Conservation (phyloP, 2,329 filamentous ascomycete genomes). For the Epichloe elymi region DNA sequence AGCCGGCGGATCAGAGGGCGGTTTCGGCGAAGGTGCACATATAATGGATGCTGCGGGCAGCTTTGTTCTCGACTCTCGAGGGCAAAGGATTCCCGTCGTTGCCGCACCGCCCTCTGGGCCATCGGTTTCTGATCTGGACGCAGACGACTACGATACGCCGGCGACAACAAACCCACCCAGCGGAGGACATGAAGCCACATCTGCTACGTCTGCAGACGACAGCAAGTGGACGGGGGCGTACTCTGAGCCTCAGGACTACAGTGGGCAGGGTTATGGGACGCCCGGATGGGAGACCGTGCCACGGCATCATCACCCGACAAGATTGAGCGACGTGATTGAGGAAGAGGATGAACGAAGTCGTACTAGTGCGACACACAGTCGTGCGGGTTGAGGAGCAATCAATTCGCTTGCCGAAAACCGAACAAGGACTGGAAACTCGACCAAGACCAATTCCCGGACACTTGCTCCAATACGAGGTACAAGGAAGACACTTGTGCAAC, state of each 20-base stretch:
- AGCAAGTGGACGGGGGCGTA: conserved; percentile 30
- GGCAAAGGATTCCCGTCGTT: conserved; percentile 43
- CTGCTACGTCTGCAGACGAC: conserved; percentile 15
- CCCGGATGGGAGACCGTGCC: conserved; percentile 66
- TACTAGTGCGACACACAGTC: conserved; percentile 56
- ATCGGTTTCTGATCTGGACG: conserved; percentile 35
- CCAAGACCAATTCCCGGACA: no score
- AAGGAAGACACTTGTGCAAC: no score
- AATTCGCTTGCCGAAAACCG: no score
- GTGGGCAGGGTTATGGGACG: conserved; percentile 50
- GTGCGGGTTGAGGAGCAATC: conserved; percentile 14
- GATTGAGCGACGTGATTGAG: conserved; percentile 77
- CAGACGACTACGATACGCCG: conserved; percentile 46
- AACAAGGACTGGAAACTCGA: no score
- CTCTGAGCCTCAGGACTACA: conserved; percentile 44
- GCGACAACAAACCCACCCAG: conserved; percentile 29
- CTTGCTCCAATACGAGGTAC: no score
- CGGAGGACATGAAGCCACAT: conserved; percentile 19
- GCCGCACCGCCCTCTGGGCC: conserved; percentile 28
- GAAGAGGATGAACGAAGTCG: conserved; percentile 73
- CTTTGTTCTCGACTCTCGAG: conserved; percentile 47
- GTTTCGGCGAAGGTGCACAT: conserved; percentile 61
- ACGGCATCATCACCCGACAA: conserved; percentile 74
- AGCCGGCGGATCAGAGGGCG: conserved; percentile 38
- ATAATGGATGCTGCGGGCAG: conserved; percentile 48